Evolutionary conservation across 1,139 yeast genomes (phyloP), one percentile per base, ranked within the genome.

Genomic region (Hyphopichia burtonii): DNA sequence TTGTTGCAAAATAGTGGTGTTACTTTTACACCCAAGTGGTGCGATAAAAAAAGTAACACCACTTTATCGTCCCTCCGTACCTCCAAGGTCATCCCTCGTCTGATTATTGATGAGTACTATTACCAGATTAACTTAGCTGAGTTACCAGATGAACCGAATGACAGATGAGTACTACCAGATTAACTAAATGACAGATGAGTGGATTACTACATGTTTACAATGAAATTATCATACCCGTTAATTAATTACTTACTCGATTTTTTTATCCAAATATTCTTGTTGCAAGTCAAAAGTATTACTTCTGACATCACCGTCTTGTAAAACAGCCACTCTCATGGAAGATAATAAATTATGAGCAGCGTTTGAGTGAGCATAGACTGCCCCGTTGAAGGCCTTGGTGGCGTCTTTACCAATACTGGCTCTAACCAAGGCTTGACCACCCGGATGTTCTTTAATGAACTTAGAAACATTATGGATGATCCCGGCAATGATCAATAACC

Each of bases 311-410:
- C 79, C 71, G 52, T 84, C 91, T 60, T 82, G 77, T 45, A 93
- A 83, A 39, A 93, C 94, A 23, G 97, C 98, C 22, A 93, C 87
- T 73, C 99, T 86, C 96, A 91, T 85, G 31, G 94, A 86, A 27
- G 97, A 95, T 61, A 93, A 80, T 66, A 93, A 72, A 70, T 93
- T 93, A 71, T 93, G 98, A 37, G 97, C 99, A 49, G 99, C 99
- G 59, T 91, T 93, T 37, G 97, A 88, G 69, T 93, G 99, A 41
- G 88, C 84, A 66, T 93, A 93, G 36, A 93, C 99, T 59, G 96
- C 98, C 59, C 99, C 99, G 64, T 90, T 90, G 78, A 93, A 93
- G 2, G 96, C 98, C 58, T 88, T 87, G 33, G 98, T 90, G 40
- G 96, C 97, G 66, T 93, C 99, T 69, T 89, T 91, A 59, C 98